Evolutionary conservation across 176 grass and related monocot species (phyloP).

Genomic region (Zoysia japonica): DNA sequence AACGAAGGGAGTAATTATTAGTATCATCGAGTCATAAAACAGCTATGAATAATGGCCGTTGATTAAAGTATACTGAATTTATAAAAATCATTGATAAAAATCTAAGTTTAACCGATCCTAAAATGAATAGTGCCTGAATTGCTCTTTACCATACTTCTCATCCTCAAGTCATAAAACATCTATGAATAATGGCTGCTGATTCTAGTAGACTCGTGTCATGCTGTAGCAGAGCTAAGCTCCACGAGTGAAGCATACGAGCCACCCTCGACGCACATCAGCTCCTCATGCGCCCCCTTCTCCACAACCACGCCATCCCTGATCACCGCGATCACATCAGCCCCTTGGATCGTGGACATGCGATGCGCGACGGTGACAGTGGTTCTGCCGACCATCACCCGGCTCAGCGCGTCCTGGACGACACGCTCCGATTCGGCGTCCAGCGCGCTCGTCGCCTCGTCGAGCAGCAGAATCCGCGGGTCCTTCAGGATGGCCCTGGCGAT

Average conservation of each 20-base stretch:
- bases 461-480: constrained; percentile 35
- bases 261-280: background rate
- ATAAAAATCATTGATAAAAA: too few species aligned
- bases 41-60: too few species aligned
- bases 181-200: background rate
- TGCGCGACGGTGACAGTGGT: constrained; percentile 38
- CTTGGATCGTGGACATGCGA: constrained; percentile 32
- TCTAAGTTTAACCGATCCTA: too few species aligned
- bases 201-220: background rate
- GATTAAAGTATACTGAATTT: too few species aligned
- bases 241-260: constrained; percentile 30
- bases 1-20: too few species aligned
- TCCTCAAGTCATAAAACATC: background rate
- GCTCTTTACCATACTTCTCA: background rate
- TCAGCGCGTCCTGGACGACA: constrained; percentile 29
- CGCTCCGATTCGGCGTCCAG: constrained; percentile 38
- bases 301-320: constrained; percentile 27
- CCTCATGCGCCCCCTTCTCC: constrained; percentile 32
- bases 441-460: constrained; percentile 40
- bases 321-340: constrained; percentile 35
- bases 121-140: background rate
- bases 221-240: background rate
- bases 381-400: constrained; percentile 25
- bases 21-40: too few species aligned
- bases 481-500: constrained; percentile 35